These are phyloP conservation scores for Annulohypoxylon nitens DNA, from an alignment of 495 filamentous ascomycete genomes.

Conservation along the genomic window DNA sequence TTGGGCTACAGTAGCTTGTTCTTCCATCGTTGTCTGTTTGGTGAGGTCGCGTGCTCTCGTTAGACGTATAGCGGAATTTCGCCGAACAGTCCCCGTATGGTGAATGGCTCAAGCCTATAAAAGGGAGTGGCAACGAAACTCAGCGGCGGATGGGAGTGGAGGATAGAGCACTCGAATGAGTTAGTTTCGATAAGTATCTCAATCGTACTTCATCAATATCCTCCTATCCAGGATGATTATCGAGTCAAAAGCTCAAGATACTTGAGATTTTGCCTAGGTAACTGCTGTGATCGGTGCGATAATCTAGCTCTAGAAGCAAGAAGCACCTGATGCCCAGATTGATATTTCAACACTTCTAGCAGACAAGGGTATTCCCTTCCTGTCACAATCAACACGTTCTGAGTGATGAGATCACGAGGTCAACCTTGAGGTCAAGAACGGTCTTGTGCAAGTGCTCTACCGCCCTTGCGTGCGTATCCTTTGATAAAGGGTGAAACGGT, in stretches of 20 bases:
- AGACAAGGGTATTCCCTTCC: not conserved
- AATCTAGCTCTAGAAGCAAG: not conserved
- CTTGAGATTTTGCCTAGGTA: not conserved
- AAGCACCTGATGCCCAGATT: not conserved
- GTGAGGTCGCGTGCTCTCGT: not conserved
- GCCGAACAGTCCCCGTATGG: not conserved
- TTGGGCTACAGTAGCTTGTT: conserved; percentile 32
- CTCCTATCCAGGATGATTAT: not conserved
- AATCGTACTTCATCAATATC: not conserved
- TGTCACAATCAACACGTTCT: not conserved
- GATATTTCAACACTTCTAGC: not conserved
- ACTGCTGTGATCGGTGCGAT: not conserved
- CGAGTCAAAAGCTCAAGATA: not conserved
- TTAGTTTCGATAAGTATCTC: not conserved
- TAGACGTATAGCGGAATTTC: not conserved
- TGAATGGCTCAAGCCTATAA: not conserved
- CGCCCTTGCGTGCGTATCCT: not conserved
- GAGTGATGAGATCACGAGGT: not conserved
- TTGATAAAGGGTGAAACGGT: not conserved
- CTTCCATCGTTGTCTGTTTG: conserved; percentile 33
- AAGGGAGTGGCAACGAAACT: not conserved
- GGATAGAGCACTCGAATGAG: not conserved
- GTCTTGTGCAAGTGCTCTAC: not conserved
- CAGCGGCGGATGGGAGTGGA: not conserved
- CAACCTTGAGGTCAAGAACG: not conserved